A percentile compares a stretch with the other conserved stretches of the same genome.
Conservation (phyloP, 108 stramenopile genomes). For the Cylindrotheca closterium region DNA sequence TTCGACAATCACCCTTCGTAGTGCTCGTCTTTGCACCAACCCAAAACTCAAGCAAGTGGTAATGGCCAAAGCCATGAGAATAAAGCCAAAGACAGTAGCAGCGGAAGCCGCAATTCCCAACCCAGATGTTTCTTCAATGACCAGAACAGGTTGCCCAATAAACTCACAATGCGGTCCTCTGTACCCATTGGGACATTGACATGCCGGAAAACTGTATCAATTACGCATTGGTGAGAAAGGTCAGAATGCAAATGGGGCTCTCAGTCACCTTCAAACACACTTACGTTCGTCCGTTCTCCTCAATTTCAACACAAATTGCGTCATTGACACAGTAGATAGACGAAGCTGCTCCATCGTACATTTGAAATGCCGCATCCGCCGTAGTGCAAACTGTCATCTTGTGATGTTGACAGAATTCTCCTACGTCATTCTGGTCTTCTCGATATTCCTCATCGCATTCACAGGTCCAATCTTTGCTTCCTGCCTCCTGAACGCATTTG, state of each 20-base stretch:
- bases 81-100: not conserved
- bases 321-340: constrained; percentile 19
- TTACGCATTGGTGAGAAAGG: not conserved
- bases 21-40: not conserved
- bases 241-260: not conserved
- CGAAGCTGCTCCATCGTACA: constrained; percentile 2
- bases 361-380: not conserved
- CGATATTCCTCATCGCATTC: constrained; percentile 24
- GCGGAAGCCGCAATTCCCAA: not conserved
- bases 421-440: not conserved
- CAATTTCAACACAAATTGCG: constrained; percentile 7
- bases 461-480: constrained; percentile 24
- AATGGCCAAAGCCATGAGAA: not conserved
- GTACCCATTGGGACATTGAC: constrained; percentile 12
- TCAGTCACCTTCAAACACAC: not conserved
- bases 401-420: constrained; percentile 19
- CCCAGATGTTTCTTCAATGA: not conserved
- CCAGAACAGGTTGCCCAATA: not conserved
- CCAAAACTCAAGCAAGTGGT: not conserved
- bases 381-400: constrained; percentile 11
- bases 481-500: constrained; percentile 23
- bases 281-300: constrained; percentile 6
- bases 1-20: not conserved
- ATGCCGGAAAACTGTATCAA: constrained; percentile 12
- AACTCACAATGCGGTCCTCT: constrained; percentile 26